A percentile compares a stretch with the other conserved stretches of the same genome.
Conservation (phyloP, 495 filamentous ascomycete genomes). For the Annulohypoxylon nitens region DNA sequence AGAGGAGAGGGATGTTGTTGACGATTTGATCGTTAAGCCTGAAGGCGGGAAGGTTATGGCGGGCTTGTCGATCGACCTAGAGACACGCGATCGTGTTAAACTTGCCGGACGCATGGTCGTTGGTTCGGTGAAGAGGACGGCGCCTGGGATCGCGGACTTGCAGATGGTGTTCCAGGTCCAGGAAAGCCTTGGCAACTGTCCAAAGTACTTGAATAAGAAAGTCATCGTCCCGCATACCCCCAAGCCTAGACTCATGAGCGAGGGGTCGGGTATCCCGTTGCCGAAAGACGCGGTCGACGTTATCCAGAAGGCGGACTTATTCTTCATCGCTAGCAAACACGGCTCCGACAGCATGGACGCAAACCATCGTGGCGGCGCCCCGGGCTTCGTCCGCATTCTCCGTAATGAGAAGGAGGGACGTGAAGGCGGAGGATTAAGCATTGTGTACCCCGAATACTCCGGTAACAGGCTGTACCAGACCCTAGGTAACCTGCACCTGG, state of each 20-base stretch:
- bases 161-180: slow-evolving; percentile 76
- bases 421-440: slow-evolving; percentile 54
- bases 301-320: slow-evolving; percentile 74
- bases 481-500: slow-evolving; percentile 77
- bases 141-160: slow-evolving; percentile 60
- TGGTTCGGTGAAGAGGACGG: slow-evolving; percentile 56
- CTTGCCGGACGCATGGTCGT: slow-evolving; percentile 73
- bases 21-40: slow-evolving; percentile 50
- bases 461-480: slow-evolving; percentile 87
- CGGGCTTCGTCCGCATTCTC: slow-evolving; percentile 77
- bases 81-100: slow-evolving; percentile 75
- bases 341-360: slow-evolving; percentile 79
- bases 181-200: slow-evolving; percentile 81
- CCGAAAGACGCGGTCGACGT: slow-evolving; percentile 67
- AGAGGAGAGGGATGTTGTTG: slow-evolving; percentile 48
- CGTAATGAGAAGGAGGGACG: slow-evolving; percentile 63
- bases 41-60: slow-evolving; percentile 63
- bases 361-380: slow-evolving; percentile 82
- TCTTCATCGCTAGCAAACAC: slow-evolving; percentile 79
- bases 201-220: slow-evolving; percentile 86
- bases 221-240: slow-evolving; percentile 67
- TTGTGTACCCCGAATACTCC: slow-evolving; percentile 84
- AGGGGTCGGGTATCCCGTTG: slow-evolving; percentile 48
- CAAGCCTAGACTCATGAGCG: slow-evolving; percentile 64
- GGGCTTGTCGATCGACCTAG: slow-evolving; percentile 75